Evolutionary conservation across 768 basidiomycete genomes (phyloP).

Genomic region (Sutorius australiensis): DNA sequence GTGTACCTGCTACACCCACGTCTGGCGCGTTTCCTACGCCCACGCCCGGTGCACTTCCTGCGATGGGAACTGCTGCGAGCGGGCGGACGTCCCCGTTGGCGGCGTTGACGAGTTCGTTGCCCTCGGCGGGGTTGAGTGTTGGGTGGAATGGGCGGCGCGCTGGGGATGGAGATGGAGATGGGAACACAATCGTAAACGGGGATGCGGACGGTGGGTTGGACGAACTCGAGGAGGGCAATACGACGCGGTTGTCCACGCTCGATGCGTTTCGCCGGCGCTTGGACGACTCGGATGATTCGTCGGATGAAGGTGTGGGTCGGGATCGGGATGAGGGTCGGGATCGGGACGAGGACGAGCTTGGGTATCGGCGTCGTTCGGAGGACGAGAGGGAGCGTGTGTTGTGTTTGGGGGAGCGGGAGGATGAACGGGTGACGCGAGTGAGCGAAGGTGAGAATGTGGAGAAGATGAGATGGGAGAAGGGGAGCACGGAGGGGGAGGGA

Average conservation of each 20-base stretch:
- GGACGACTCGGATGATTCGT: conserved; percentile 8
- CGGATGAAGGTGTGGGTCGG: conserved; percentile 2
- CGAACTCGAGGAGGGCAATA: conserved; percentile 15
- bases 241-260: conserved; percentile 24
- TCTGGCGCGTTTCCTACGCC: conserved; percentile 5
- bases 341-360: neutral
- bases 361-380: neutral
- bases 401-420: conserved; percentile 1
- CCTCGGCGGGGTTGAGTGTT: conserved; percentile 2
- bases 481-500: neutral
- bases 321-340: neutral
- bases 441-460: neutral
- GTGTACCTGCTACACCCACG: conserved; percentile 17
- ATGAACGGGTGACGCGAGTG: neutral
- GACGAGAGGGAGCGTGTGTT: conserved; percentile 11
- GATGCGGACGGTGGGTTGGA: neutral
- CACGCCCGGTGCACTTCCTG: neutral
- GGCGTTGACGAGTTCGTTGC: conserved; percentile 9
- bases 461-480: neutral
- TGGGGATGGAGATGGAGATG: neutral
- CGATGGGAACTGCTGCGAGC: conserved; percentile 5
- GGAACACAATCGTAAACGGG: neutral
- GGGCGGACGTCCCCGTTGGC: conserved; percentile 18
- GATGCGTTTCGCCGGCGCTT: conserved; percentile 23
- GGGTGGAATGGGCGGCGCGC: neutral